Evolutionary conservation across 805 yeast genomes (phyloP).

Genomic region (Pichia pseudocactophila): DNA sequence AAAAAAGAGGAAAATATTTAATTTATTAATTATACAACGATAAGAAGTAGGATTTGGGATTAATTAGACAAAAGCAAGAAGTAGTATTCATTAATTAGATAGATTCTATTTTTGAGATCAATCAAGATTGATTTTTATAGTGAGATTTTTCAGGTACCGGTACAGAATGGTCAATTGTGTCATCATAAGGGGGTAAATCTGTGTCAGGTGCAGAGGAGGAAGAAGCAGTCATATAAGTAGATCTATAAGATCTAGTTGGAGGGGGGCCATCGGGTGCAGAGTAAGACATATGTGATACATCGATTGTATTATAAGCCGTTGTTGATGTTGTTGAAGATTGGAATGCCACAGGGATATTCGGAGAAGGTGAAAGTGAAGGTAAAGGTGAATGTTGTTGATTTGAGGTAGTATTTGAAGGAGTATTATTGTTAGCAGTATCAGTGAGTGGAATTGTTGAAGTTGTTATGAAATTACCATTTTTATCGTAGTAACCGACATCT

Average conservation of each 20-base stretch:
- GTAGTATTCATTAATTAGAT: too few species aligned
- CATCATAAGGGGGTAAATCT: neutral
- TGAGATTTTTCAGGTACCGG: conserved; percentile 7
- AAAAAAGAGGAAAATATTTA: too few species aligned
- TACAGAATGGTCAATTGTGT: conserved; percentile 3
- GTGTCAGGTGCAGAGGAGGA: neutral
- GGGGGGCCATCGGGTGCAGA: conserved; percentile 1
- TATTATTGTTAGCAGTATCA: neutral
- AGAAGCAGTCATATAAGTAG: neutral
- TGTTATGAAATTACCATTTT: conserved; percentile 41
- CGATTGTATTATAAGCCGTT: neutral
- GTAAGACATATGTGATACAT: conserved; percentile 1
- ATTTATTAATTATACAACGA: too few species aligned
- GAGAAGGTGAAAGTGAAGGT: too few species aligned
- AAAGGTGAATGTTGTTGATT: neutral
- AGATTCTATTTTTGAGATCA: neutral
- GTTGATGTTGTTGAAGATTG: neutral
- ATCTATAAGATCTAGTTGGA: neutral
- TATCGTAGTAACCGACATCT: conserved; percentile 75
- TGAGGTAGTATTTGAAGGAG: neutral
- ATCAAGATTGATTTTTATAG: neutral
- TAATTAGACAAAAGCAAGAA: too few species aligned
- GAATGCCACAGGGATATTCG: conserved; percentile 13
- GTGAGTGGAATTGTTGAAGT: neutral
- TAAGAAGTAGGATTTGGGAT: too few species aligned